Evolutionary conservation across 2,329 filamentous ascomycete genomes (phyloP).

Genomic region (Albifimbria verrucaria): DNA sequence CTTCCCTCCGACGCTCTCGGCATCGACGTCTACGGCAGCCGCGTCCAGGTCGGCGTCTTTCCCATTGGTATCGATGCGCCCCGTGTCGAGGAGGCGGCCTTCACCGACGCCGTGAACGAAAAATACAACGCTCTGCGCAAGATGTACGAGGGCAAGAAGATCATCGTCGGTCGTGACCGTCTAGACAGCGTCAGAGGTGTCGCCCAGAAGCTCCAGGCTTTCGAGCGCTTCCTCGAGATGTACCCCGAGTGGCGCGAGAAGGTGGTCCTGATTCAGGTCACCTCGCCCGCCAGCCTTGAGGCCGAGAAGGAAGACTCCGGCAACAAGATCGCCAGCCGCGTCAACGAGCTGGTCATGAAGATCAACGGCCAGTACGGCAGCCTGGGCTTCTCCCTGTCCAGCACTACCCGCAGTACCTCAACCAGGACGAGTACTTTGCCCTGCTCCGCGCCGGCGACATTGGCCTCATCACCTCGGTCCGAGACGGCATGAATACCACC

Average conservation of each 20-base stretch:
- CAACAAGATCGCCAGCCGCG: constrained; percentile 79
- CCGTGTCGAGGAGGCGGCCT: constrained; percentile 72
- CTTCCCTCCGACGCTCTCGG: constrained; percentile 82
- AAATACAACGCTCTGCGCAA: constrained; percentile 71
- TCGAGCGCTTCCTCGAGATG: constrained; percentile 84
- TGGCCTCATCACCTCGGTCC: constrained; percentile 89
- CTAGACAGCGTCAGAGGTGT: constrained; percentile 90
- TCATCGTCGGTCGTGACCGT: constrained; percentile 93
- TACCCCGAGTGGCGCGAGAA: constrained; percentile 91
- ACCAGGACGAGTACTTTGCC: constrained; percentile 88
- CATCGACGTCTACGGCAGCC: constrained; percentile 83
- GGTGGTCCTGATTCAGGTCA: constrained; percentile 93
- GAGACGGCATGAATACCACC: constrained; percentile 97
- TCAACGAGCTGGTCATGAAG: constrained; percentile 84
- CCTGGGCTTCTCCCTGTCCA: constrained; percentile 87
- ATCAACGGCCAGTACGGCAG: constrained; percentile 92
- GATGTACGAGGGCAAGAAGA: constrained; percentile 84
- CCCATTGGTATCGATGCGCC: constrained; percentile 92
- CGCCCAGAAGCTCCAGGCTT: constrained; percentile 92
- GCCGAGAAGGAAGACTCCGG: constrained; percentile 74
- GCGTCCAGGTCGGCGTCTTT: constrained; percentile 89
- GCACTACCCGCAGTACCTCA: constrained; percentile 91
- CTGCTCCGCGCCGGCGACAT: constrained; percentile 88
- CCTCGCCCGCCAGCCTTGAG: constrained; percentile 78
- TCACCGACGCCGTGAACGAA: constrained; percentile 65